These are phyloP conservation scores for Dendrostoma leiphaemia DNA, from an alignment of 2,329 filamentous ascomycete species.

Conservation along the genomic window DNA sequence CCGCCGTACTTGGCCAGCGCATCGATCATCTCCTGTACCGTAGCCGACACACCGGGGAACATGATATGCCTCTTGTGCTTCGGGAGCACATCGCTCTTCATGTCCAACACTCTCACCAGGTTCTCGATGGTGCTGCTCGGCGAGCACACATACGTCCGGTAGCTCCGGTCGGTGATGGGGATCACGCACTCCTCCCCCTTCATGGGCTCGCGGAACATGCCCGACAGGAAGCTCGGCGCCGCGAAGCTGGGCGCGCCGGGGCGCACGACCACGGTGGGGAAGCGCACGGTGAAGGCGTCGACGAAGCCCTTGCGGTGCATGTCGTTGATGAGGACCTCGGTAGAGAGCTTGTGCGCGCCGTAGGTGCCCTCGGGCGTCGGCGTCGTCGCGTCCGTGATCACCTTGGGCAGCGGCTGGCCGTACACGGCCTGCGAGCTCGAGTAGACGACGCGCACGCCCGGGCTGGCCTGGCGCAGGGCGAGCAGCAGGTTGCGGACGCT, in stretches of 20 bases:
- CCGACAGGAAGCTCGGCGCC: constrained; percentile 62
- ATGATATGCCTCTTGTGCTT: constrained; percentile 52
- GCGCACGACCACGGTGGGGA: constrained; percentile 61
- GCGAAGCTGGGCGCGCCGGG: constrained; percentile 59
- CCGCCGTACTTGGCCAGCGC: constrained; percentile 55
- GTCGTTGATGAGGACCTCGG: constrained; percentile 61
- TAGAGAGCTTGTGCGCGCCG: constrained; percentile 62
- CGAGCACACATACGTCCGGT: constrained; percentile 53
- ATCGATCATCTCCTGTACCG: constrained; percentile 60
- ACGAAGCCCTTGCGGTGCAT: constrained; percentile 58
- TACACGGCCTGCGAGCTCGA: constrained; percentile 63
- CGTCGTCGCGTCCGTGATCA: constrained; percentile 48
- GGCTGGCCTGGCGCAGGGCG: constrained; percentile 44
- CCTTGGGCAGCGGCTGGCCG: constrained; percentile 52
- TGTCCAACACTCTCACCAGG: constrained; percentile 42
- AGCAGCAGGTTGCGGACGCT: constrained; percentile 52
- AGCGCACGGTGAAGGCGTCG: constrained; percentile 55
- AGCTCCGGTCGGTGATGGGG: constrained; percentile 47
- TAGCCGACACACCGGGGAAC: constrained; percentile 56
- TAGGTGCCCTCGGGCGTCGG: constrained; percentile 63
- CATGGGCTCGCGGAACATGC: constrained; percentile 64
- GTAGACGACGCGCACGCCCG: constrained; percentile 58
- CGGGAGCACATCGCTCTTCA: constrained; percentile 40
- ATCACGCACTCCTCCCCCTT: constrained; percentile 51
- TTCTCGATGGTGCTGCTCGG: constrained; percentile 53